Conservation (phyloP, 2,329 filamentous ascomycete genomes). For the Arthroderma sp. region DNA sequence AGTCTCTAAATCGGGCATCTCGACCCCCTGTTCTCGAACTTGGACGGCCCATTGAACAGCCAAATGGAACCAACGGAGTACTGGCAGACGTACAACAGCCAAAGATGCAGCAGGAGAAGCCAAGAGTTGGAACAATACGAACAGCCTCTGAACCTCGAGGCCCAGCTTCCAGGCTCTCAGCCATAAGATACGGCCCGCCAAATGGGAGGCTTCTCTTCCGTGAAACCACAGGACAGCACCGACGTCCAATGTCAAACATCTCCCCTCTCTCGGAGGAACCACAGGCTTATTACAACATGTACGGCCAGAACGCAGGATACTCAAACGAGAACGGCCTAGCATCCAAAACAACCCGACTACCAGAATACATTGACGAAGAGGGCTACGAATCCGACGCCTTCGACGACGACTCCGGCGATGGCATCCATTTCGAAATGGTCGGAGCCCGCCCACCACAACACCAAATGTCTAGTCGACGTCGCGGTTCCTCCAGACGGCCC, state of each 20-base stretch:
- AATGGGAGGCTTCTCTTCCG: constrained; percentile 17
- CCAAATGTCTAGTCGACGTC: constrained; percentile 16
- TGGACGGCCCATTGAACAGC: constrained; percentile 21
- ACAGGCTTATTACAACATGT: constrained; percentile 13
- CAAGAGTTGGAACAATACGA: constrained; percentile 37
- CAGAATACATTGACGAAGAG: constrained; percentile 66
- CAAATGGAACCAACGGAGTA: constrained; percentile 33
- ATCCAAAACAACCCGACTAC: constrained; percentile 33
- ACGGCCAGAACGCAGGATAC: constrained; percentile 23
- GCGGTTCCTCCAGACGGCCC: constrained; percentile 34
- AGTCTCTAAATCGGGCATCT: constrained; percentile 38
- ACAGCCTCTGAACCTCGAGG: constrained; percentile 43
- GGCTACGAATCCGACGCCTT: constrained; percentile 49
- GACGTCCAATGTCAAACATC: constrained; percentile 24
- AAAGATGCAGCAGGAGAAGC: constrained; percentile 25
- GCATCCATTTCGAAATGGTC: constrained; percentile 70
- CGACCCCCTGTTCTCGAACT: constrained; percentile 36
- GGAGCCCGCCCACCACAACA: constrained; percentile 25
- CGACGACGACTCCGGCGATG: constrained; percentile 59
- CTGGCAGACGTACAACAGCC: not conserved
- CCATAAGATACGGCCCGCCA: constrained; percentile 16
- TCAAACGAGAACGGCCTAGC: constrained; percentile 17
- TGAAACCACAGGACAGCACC: constrained; percentile 23
- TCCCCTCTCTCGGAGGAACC: constrained; percentile 17
- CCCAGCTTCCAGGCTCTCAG: constrained; percentile 27